Conservation (phyloP, 2,329 filamentous ascomycete species). For the Colletotrichum sp. region DNA sequence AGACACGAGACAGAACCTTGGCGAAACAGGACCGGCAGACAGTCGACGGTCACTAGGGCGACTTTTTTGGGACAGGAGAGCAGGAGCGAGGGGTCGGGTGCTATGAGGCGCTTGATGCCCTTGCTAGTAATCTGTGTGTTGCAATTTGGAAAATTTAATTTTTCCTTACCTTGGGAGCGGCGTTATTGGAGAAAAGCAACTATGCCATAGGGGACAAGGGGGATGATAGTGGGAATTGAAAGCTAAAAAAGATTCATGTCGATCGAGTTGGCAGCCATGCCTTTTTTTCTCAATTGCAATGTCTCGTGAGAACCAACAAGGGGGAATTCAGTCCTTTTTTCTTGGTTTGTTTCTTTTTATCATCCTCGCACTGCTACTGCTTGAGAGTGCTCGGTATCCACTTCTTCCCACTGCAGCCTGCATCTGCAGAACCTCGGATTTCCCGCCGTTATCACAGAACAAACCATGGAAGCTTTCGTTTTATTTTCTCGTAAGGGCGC, state of each 20-base stretch:
- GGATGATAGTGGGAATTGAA: not conserved
- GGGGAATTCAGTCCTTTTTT: not conserved
- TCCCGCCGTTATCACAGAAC: not conserved
- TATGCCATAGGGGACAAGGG: not conserved
- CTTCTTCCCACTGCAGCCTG: not conserved
- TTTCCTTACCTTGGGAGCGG: not conserved
- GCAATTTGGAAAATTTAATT: slow-evolving; percentile 2
- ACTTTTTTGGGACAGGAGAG: not conserved
- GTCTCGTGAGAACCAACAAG: not conserved
- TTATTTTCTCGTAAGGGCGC: not conserved
- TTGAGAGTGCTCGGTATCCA: not conserved
- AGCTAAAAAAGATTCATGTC: not conserved
- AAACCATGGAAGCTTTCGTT: not conserved
- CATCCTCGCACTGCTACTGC: not conserved
- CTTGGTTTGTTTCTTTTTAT: not conserved
- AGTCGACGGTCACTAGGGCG: slow-evolving; percentile 5
- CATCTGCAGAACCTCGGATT: not conserved
- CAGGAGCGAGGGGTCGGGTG: not conserved
- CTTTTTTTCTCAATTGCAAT: not conserved
- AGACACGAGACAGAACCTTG: slow-evolving; percentile 17
- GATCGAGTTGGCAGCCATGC: not conserved
- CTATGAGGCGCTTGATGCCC: not conserved
- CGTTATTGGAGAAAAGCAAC: slow-evolving; percentile 16
- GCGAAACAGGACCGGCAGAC: slow-evolving; percentile 10
- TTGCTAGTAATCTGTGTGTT: slow-evolving; percentile 7